Conservation (phyloP, 176 grass and related monocot genomes). For the Pharus latifolius region DNA sequence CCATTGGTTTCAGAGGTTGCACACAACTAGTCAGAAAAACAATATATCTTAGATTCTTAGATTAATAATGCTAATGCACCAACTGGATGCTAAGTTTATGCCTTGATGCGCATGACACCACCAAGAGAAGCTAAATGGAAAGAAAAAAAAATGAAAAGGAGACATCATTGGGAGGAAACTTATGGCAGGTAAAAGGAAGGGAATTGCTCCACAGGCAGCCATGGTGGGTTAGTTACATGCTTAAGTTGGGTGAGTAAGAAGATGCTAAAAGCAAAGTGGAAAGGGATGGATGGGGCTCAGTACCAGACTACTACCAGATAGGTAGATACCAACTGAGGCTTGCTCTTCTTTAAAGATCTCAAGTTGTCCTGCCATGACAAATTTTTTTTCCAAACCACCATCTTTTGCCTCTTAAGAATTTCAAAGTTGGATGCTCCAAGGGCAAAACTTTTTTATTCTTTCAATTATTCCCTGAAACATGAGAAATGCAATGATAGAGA, state of each 20-base stretch:
- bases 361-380: neutral
- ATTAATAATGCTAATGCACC: neutral
- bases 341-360: conserved; percentile 15
- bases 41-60: neutral
- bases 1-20: conserved; percentile 18
- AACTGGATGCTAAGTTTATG: conserved; percentile 6
- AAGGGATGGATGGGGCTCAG: conserved; percentile 17
- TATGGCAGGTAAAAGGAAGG: conserved; percentile 41
- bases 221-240: conserved; percentile 33
- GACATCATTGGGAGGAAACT: conserved; percentile 17
- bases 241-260: conserved; percentile 27
- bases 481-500: neutral
- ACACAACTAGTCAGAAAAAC: conserved; percentile 16
- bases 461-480: neutral
- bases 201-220: conserved; percentile 16
- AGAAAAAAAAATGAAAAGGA: conserved; percentile 17
- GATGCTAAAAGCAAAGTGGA: conserved; percentile 23
- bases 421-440: neutral
- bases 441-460: neutral
- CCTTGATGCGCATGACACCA: conserved; percentile 17
- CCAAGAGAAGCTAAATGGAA: conserved; percentile 23
- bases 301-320: conserved; percentile 21
- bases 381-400: conserved; percentile 24
- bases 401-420: neutral
- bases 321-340: neutral